Base-by-base conservation (phyloP, 2,329 filamentous ascomycete species). In the Arthroderma sp. region DNA sequence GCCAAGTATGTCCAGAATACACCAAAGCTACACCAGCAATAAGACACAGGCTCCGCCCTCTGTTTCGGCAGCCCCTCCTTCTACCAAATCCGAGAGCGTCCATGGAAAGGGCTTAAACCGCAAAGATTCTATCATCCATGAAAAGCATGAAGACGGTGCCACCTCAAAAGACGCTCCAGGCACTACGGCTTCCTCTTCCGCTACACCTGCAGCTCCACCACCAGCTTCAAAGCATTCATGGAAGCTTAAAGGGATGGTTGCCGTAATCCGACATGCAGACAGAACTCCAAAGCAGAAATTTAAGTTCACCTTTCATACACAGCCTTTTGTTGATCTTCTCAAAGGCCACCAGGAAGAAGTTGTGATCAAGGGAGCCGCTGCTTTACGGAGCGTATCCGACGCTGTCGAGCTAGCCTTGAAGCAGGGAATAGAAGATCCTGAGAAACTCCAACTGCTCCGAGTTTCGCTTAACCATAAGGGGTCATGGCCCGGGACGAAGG, bases 261-360 rank as follows among this genome's bases (percentile, higher is more conserved):
- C 88, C 1, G 91, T 98, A 10, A 87, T 98, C 52, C 80, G 91
- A 29, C 91, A 98, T 64, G 93, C 93, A 2, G 91, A 98, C 66
- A 82, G 91, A 46, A 98, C 91, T 1, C 91, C 91, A 2, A 98
- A 98, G 66, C 91, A 98, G 58, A 98, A 98, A 62, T 95, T 95
- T 72, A 98, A 98, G 62, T 98, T 96, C 57, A 98, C 91, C 0
- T 96, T 98, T 56, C 91, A 98, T 59, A 94, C 87, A 0, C 86
- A 88, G 50, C 91, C 91, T 0, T 98, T 98, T 58, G 88, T 98
- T 51, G 85, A 94, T 51, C 72, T 98, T 3, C 75, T 98, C 36
- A 94, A 89, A 60, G 91, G 91, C 0, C 89, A 98, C 56, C 86
- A 94, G 57, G 89, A 96, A 63, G 91, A 98, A 60, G 91, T 98